Percentiles rank a stretch among this genome's conserved stretches.
Evolutionary conservation across 495 filamentous ascomycete genomes (phyloP).

Genomic region (Trichodelitschia bisporula): DNA sequence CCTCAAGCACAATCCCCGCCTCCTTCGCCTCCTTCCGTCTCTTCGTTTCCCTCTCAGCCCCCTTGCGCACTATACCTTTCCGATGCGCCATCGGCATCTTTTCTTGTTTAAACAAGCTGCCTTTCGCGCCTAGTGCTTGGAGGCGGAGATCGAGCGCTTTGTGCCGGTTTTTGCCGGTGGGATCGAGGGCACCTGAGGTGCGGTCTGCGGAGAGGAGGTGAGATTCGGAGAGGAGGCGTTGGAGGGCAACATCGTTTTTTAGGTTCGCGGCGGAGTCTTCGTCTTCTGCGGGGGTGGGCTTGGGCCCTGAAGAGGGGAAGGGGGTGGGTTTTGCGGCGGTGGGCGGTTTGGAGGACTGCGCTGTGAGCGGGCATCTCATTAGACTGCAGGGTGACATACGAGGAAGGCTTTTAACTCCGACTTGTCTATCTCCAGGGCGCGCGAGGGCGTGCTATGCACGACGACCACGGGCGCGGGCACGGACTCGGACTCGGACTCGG

Average conservation of each 20-base stretch:
- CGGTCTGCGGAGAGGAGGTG: slow-evolving; percentile 49
- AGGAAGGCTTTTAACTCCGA: slow-evolving; percentile 56
- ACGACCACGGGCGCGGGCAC: slow-evolving; percentile 1
- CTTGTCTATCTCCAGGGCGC: slow-evolving; percentile 30
- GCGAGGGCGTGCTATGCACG: slow-evolving; percentile 17
- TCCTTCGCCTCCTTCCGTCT: slow-evolving; percentile 58
- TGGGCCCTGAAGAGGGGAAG: slow-evolving; percentile 15
- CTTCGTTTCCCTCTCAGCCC: slow-evolving; percentile 35
- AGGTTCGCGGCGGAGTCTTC: slow-evolving; percentile 41
- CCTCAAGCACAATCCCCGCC: slow-evolving; percentile 78
- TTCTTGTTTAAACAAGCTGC: slow-evolving; percentile 42
- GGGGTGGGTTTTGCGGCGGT: slow-evolving; percentile 13
- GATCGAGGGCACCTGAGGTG: slow-evolving; percentile 19
- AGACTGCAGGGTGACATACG: slow-evolving; percentile 20
- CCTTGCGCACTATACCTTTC: slow-evolving; percentile 50
- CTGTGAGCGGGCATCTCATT: slow-evolving; percentile 7
- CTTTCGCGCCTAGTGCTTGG: slow-evolving; percentile 53
- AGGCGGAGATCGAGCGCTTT: slow-evolving; percentile 67
- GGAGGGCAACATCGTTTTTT: slow-evolving; percentile 80
- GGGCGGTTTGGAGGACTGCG: slow-evolving; percentile 26
- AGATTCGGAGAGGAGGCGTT: slow-evolving; percentile 72
- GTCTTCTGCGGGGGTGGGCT: slow-evolving; percentile 27
- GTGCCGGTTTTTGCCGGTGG: slow-evolving; percentile 36
- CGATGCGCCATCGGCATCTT: slow-evolving; percentile 68
- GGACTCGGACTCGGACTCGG: slow-evolving; percentile 12